Conservation (phyloP, 2,329 filamentous ascomycete genomes). For the Thelonectria blattea region DNA sequence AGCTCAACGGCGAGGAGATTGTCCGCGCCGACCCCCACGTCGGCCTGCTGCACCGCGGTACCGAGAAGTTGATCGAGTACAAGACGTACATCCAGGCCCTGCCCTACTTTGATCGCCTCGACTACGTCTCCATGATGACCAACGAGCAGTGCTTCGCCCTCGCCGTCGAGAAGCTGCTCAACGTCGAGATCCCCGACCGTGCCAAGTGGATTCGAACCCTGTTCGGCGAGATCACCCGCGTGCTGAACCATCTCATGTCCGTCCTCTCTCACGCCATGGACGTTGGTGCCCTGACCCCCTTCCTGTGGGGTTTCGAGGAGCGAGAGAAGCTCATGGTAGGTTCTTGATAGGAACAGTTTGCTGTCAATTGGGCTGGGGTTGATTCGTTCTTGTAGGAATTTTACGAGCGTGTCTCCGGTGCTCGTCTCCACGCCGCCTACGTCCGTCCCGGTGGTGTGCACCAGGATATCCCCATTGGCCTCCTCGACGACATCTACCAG, state of each 20-base stretch:
- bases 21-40: slow-evolving; percentile 96
- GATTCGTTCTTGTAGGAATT: slow-evolving; percentile 74
- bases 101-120: slow-evolving; percentile 97
- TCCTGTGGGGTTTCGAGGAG: slow-evolving; percentile 99
- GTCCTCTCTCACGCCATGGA: slow-evolving; percentile 98
- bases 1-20: slow-evolving; percentile 97
- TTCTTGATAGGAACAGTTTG: slow-evolving; percentile 13
- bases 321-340: slow-evolving; percentile 99
- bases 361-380: slow-evolving; percentile 8
- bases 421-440: slow-evolving; percentile 95
- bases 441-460: slow-evolving; percentile 95
- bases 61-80: slow-evolving; percentile 99
- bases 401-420: slow-evolving; percentile 98
- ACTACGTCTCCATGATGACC: slow-evolving; percentile 99
- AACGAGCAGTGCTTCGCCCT: slow-evolving; percentile 98
- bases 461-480: slow-evolving; percentile 90
- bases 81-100: slow-evolving; percentile 98
- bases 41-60: slow-evolving; percentile 92
- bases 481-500: slow-evolving; percentile 98
- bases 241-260: slow-evolving; percentile 98
- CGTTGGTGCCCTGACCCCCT: slow-evolving; percentile 95
- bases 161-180: slow-evolving; percentile 96
- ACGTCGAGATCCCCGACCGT: slow-evolving; percentile 92
- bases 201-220: slow-evolving; percentile 97
- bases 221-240: slow-evolving; percentile 92